These are phyloP conservation scores for Pythium dissotocum DNA, from an alignment of 352 stramenopile species.

Conservation along the genomic window DNA sequence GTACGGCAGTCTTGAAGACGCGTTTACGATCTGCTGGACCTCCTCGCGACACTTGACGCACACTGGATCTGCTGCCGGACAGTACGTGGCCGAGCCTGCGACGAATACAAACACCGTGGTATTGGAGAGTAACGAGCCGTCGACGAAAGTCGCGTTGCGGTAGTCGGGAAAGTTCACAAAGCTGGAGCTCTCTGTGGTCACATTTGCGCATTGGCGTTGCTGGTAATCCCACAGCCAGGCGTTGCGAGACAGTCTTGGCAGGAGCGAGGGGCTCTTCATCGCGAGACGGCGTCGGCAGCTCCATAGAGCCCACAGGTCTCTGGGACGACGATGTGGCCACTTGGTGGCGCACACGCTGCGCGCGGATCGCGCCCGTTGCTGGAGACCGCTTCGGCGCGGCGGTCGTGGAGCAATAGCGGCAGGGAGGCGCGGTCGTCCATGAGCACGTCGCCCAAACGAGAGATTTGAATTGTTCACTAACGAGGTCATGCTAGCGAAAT, in stretches of 20 bases:
- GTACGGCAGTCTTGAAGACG: too few relatives aligned
- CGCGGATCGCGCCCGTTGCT: not conserved
- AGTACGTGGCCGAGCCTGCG: slow-evolving; percentile 18
- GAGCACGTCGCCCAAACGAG: too few relatives aligned
- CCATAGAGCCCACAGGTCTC: slow-evolving; percentile 14
- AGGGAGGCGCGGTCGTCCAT: too few relatives aligned
- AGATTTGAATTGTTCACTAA: too few relatives aligned
- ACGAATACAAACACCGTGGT: not conserved
- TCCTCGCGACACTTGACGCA: slow-evolving; percentile 1
- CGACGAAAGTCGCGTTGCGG: not conserved
- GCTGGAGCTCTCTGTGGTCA: not conserved
- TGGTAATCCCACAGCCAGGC: slow-evolving; percentile 9
- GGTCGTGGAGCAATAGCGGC: not conserved
- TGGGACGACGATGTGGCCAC: not conserved
- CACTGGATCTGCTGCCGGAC: slow-evolving; percentile 1
- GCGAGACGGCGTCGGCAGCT: slow-evolving; percentile 4
- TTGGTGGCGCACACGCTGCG: not conserved
- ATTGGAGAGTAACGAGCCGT: not conserved
- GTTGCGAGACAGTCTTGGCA: slow-evolving; percentile 17
- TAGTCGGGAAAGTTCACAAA: not conserved
- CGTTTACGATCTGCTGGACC: not conserved
- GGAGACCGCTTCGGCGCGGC: not conserved
- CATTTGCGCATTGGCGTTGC: not conserved
- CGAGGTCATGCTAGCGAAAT: too few relatives aligned
- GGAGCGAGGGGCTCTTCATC: slow-evolving; percentile 9